Evolutionary conservation across 208 protist species (phyloP).

Genomic region (Trypanosoma mega): DNA sequence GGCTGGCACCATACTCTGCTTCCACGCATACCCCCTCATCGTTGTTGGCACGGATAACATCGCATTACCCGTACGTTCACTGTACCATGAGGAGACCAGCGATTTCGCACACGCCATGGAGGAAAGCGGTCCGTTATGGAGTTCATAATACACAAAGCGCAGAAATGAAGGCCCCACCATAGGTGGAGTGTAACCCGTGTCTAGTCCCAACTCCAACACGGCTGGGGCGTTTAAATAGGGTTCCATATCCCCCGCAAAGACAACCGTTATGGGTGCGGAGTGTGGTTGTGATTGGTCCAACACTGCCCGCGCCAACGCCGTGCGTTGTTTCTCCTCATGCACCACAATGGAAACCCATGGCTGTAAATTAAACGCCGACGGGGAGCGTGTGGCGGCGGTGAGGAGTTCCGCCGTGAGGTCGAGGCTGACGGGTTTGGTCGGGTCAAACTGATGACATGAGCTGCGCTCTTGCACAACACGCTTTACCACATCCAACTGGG

Average conservation of each 20-base stretch:
- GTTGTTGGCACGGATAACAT: slow-evolving; percentile 69
- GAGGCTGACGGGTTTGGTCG: slow-evolving; percentile 32
- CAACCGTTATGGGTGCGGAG: slow-evolving; percentile 63
- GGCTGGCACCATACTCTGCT: slow-evolving; percentile 86
- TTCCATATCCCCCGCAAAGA: slow-evolving; percentile 76
- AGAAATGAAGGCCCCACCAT: slow-evolving; percentile 53
- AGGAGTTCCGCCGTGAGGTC: slow-evolving; percentile 49
- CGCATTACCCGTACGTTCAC: slow-evolving; percentile 41
- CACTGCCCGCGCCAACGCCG: slow-evolving; percentile 45
- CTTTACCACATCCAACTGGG: slow-evolving; percentile 23
- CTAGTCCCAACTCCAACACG: slow-evolving; percentile 58
- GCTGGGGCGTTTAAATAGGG: slow-evolving; percentile 61
- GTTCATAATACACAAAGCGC: slow-evolving; percentile 68
- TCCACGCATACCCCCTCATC: slow-evolving; percentile 79
- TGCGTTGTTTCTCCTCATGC: slow-evolving; percentile 33
- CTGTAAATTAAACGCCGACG: slow-evolving; percentile 86
- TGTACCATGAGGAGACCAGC: slow-evolving; percentile 54
- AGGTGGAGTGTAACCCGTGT: slow-evolving; percentile 48
- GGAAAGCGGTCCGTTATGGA: slow-evolving; percentile 63
- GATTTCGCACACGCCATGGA: slow-evolving; percentile 55
- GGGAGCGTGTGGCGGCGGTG: slow-evolving; percentile 47
- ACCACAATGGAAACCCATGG: slow-evolving; percentile 86
- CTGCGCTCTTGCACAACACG: slow-evolving; percentile 35
- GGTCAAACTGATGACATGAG: slow-evolving; percentile 64
- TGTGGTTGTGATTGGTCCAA: slow-evolving; percentile 71